Conservation (phyloP, 768 basidiomycete genomes). For the Termitomyces sp. region DNA sequence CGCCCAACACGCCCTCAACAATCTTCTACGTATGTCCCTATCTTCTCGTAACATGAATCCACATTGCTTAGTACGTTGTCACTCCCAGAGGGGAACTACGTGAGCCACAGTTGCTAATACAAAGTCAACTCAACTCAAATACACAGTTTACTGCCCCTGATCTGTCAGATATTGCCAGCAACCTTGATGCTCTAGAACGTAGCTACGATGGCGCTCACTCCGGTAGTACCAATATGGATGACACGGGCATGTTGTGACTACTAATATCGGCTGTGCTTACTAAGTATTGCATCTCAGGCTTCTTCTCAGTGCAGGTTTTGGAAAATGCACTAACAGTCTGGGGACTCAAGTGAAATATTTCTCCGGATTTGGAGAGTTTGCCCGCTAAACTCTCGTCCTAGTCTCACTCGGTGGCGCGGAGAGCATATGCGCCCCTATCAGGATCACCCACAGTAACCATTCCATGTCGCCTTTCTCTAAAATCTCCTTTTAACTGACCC, state of each 20-base stretch:
- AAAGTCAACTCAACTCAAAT: background rate
- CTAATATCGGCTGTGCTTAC: background rate
- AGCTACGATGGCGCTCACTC: conserved; percentile 50
- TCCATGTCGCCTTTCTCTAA: background rate
- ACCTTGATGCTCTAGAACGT: conserved; percentile 65
- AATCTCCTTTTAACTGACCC: background rate
- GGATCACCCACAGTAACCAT: conserved; percentile 67
- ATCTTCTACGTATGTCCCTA: conserved; percentile 63
- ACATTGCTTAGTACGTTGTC: conserved; percentile 12
- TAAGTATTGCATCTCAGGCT: conserved; percentile 46
- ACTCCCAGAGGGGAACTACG: conserved; percentile 42
- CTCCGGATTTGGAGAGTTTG: conserved; percentile 8
- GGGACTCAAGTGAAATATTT: conserved; percentile 64
- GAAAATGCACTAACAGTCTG: conserved; percentile 83
- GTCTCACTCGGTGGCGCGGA: conserved; percentile 82
- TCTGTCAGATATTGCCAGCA: conserved; percentile 71
- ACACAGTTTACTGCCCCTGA: conserved; percentile 75
- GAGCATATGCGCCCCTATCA: conserved; percentile 80
- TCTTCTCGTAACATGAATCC: conserved; percentile 7
- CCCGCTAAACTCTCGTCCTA: conserved; percentile 27
- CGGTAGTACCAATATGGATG: conserved; percentile 84
- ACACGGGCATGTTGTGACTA: conserved; percentile 56
- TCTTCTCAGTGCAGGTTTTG: conserved; percentile 89
- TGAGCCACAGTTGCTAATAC: conserved; percentile 19
- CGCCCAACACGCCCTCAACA: conserved; percentile 85